A percentile compares a stretch with the other conserved stretches of the same genome.
Evolutionary conservation across 2,329 filamentous ascomycete genomes (phyloP).

Genomic region (Ophiostoma quercus): DNA sequence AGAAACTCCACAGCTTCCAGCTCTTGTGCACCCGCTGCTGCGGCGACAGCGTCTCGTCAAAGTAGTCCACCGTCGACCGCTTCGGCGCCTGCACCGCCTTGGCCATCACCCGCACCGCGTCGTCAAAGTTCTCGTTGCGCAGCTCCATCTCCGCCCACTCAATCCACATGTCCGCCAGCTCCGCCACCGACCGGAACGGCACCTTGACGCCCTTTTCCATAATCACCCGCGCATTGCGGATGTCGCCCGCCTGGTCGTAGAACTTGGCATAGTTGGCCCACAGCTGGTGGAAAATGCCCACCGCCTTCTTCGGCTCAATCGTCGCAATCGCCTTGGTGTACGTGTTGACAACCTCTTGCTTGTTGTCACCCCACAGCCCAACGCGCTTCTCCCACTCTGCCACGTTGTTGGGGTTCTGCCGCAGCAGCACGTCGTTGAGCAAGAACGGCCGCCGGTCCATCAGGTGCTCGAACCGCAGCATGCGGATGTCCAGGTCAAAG

Average conservation of each 20-base stretch:
- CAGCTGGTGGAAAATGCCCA: constrained; percentile 87
- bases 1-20: constrained; percentile 99
- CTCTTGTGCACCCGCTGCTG: constrained; percentile 98
- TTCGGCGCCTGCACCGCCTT: constrained; percentile 97
- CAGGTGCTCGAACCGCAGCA: constrained; percentile 96
- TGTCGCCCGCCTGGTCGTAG: constrained; percentile 81
- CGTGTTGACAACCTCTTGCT: constrained; percentile 82
- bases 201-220: constrained; percentile 98
- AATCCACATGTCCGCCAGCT: constrained; percentile 97
- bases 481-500: constrained; percentile 89
- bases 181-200: constrained; percentile 93
- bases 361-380: constrained; percentile 92
- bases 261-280: constrained; percentile 98
- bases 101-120: constrained; percentile 90
- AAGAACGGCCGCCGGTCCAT: constrained; percentile 97
- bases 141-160: constrained; percentile 99
- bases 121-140: constrained; percentile 91
- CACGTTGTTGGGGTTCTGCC: constrained; percentile 95
- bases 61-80: constrained; percentile 97
- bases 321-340: constrained; percentile 92
- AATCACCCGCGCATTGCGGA: constrained; percentile 81
- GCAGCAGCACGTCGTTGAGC: constrained; percentile 87
- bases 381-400: constrained; percentile 96
- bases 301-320: constrained; percentile 88
- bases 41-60: constrained; percentile 87